A percentile compares a stretch with the other conserved stretches of the same genome.
These are phyloP conservation scores for Gnetum montanum DNA, from an alignment of 75 land plant genomes.

Conservation along the genomic window DNA sequence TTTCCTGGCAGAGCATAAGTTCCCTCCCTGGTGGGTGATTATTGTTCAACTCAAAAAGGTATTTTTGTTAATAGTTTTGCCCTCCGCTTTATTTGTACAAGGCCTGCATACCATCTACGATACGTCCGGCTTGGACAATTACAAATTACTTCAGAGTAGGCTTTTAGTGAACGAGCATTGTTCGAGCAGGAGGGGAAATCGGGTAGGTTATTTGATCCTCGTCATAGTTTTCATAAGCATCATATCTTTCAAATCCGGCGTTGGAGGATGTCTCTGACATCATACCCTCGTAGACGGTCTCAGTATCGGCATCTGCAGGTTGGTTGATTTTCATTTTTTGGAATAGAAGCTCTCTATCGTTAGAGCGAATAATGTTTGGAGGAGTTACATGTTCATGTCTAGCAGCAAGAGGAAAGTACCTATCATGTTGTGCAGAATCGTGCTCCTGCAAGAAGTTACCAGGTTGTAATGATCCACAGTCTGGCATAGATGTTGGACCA, in stretches of 20 bases:
- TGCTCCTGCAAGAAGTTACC: no score
- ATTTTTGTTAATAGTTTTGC: no score
- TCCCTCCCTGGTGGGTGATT: no score
- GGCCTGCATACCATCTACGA: no score
- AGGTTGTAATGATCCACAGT: not conserved
- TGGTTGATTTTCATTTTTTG: not conserved
- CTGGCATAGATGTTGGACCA: slow-evolving; percentile 1
- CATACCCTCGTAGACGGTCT: not conserved
- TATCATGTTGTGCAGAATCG: no score
- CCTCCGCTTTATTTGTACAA: no score
- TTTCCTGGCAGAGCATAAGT: no score
- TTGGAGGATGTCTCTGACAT: not conserved
- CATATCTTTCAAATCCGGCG: slow-evolving; percentile 1
- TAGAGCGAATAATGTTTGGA: not conserved
- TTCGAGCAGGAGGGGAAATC: slow-evolving; percentile 6
- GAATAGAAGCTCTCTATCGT: not conserved
- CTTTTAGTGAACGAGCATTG: slow-evolving; percentile 6
- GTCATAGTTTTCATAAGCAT: not conserved
- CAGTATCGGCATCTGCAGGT: not conserved
- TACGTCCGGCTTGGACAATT: no score
- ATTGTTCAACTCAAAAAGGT: no score
- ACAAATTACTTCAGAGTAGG: not conserved
- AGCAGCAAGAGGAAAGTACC: not conserved
- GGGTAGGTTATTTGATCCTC: not conserved
- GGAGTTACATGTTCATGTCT: not conserved